Evolutionary conservation across 768 basidiomycete genomes (phyloP).

Genomic region (Suillus hirtellus): DNA sequence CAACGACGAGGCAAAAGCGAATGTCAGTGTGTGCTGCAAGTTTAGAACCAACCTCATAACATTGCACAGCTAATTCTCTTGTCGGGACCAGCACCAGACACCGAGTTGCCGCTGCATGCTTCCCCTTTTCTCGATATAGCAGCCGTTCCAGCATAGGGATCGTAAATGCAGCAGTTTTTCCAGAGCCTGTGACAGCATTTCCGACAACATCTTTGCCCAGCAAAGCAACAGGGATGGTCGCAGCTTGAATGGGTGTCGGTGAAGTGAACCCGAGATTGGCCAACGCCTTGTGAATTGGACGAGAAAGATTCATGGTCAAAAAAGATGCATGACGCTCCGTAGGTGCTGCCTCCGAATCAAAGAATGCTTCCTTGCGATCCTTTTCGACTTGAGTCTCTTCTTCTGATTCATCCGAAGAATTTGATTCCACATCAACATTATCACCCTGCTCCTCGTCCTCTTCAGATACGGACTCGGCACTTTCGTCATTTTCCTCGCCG

Average conservation of each 20-base stretch:
- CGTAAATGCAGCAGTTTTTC: slow-evolving; percentile 97
- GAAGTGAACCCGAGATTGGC: slow-evolving; percentile 76
- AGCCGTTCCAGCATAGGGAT: slow-evolving; percentile 93
- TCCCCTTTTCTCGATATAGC: slow-evolving; percentile 87
- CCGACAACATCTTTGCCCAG: slow-evolving; percentile 96
- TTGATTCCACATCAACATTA: slow-evolving; percentile 27
- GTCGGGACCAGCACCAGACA: slow-evolving; percentile 95
- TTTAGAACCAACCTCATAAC: slow-evolving; percentile 87
- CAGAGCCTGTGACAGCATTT: slow-evolving; percentile 94
- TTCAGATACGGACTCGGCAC: slow-evolving; percentile 27
- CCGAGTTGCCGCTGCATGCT: slow-evolving; percentile 80
- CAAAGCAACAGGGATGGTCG: slow-evolving; percentile 91
- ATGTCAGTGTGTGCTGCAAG: slow-evolving; percentile 88
- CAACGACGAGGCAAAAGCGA: slow-evolving; percentile 88
- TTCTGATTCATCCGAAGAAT: slow-evolving; percentile 66
- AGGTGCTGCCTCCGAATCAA: slow-evolving; percentile 57
- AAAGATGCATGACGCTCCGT: slow-evolving; percentile 73
- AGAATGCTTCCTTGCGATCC: slow-evolving; percentile 85
- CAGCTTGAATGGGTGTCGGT: slow-evolving; percentile 95
- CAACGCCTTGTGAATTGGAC: slow-evolving; percentile 89
- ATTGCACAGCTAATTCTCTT: slow-evolving; percentile 94
- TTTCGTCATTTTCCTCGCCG: slow-evolving; percentile 36
- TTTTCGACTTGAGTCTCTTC: slow-evolving; percentile 56
- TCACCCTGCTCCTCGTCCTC: slow-evolving; percentile 38
- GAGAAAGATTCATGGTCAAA: slow-evolving; percentile 91